Evolutionary conservation across 2,329 filamentous ascomycete genomes (phyloP).

Genomic region (Myriosclerotinia curreyana): DNA sequence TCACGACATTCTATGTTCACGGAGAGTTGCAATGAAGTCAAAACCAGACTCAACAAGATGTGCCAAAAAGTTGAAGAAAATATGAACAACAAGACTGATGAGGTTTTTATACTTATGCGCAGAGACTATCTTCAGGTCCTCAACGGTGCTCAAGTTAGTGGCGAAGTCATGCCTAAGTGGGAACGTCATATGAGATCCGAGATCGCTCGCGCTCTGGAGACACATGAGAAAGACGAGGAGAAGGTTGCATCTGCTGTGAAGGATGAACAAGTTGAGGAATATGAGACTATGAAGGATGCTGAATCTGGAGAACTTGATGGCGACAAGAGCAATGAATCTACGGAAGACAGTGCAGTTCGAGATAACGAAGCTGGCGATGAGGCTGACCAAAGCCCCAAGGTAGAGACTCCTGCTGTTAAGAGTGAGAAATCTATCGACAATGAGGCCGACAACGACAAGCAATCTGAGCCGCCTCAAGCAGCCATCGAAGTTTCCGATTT

Average conservation of each 20-base stretch:
- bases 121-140: conserved; percentile 40
- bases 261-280: background rate
- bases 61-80: conserved; percentile 30
- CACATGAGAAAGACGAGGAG: conserved; percentile 10
- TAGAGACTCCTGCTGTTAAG: background rate
- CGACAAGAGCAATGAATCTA: background rate
- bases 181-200: conserved; percentile 28
- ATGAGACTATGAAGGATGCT: background rate
- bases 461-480: background rate
- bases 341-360: background rate
- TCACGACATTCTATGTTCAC: conserved; percentile 50
- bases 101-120: conserved; percentile 36
- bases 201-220: conserved; percentile 9
- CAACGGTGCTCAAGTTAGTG: conserved; percentile 31
- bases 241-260: background rate
- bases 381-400: too few relatives aligned
- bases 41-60: conserved; percentile 43
- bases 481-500: background rate
- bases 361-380: background rate
- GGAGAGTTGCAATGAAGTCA: conserved; percentile 44
- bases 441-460: background rate
- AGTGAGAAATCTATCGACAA: background rate
- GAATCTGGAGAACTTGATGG: background rate
- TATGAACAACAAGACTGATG: conserved; percentile 36
- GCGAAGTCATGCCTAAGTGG: conserved; percentile 33